Evolutionary conservation across 2,329 filamentous ascomycete species (phyloP).

Genomic region (Pestalotiopsis sp.): DNA sequence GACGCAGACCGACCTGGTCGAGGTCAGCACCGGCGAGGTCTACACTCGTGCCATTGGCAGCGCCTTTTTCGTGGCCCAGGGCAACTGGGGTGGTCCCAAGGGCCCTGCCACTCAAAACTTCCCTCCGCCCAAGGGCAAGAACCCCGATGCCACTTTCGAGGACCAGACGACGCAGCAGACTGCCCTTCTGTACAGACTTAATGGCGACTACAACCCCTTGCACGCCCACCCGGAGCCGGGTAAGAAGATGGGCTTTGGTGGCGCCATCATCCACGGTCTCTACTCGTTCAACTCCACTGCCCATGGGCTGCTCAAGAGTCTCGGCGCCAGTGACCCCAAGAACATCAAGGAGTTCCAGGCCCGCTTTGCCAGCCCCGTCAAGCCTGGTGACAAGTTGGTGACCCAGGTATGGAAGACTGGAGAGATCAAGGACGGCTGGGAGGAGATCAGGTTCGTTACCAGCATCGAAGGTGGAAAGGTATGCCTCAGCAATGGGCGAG

Average conservation of each 20-base stretch:
- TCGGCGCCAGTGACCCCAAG: conserved; percentile 77
- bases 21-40: conserved; percentile 68
- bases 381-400: conserved; percentile 79
- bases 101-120: conserved; percentile 80
- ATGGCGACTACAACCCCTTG: conserved; percentile 93
- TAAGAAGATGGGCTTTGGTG: conserved; percentile 87
- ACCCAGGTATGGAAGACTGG: conserved; percentile 83
- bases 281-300: conserved; percentile 84
- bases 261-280: conserved; percentile 85
- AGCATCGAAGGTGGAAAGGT: conserved; percentile 81
- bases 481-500: conserved; percentile 84
- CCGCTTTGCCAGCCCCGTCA: conserved; percentile 82
- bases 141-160: conserved; percentile 71
- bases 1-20: conserved; percentile 76
- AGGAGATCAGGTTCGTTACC: conserved; percentile 82
- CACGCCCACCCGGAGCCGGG: conserved; percentile 87
- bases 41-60: conserved; percentile 72
- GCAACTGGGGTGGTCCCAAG: conserved; percentile 86
- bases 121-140: conserved; percentile 72
- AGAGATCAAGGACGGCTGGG: conserved; percentile 67
- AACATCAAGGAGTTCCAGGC: conserved; percentile 90
- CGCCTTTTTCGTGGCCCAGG: conserved; percentile 80
- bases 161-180: conserved; percentile 75
- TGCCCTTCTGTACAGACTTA: conserved; percentile 79
- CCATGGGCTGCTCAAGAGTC: conserved; percentile 71